phyloP scores from a whole-genome alignment of 495 filamentous ascomycete species.

The Trichoderma orchidacearum region DNA sequence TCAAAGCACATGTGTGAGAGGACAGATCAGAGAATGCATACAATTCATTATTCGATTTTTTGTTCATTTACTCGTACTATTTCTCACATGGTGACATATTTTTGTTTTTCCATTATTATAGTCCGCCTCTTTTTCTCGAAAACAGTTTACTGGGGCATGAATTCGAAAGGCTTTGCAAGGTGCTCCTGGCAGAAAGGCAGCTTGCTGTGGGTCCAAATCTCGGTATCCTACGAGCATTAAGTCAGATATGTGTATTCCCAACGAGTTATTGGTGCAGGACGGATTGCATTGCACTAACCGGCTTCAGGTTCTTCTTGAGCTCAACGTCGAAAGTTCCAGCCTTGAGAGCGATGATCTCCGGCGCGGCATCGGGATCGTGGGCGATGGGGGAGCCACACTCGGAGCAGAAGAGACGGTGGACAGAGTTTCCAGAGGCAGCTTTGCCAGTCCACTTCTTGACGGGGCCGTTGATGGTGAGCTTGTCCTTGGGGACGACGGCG shows the following conservation, averaged over 20 bases:
- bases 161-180: conserved; percentile 42
- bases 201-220: conserved; percentile 57
- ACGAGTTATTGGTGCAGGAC: background rate
- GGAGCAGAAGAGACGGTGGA: conserved; percentile 54
- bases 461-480: conserved; percentile 45
- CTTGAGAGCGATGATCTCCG: conserved; percentile 56
- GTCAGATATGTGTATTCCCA: background rate
- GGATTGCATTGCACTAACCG: conserved; percentile 28
- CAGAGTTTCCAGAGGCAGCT: conserved; percentile 41
- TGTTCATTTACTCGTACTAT: background rate
- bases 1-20: too few species aligned
- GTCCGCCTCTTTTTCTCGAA: background rate
- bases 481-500: conserved; percentile 48
- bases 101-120: background rate
- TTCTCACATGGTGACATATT: background rate
- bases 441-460: conserved; percentile 44
- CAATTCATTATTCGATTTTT: too few species aligned
- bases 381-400: conserved; percentile 58
- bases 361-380: conserved; percentile 53
- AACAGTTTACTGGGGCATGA: conserved; percentile 43
- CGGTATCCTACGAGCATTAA: conserved; percentile 33
- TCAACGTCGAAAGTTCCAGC: conserved; percentile 46
- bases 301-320: conserved; percentile 55
- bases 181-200: conserved; percentile 55
- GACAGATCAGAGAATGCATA: too few species aligned